Evolutionary conservation across 2,329 filamentous ascomycete genomes (phyloP).

Genomic region (Tolypocladium capitatum): DNA sequence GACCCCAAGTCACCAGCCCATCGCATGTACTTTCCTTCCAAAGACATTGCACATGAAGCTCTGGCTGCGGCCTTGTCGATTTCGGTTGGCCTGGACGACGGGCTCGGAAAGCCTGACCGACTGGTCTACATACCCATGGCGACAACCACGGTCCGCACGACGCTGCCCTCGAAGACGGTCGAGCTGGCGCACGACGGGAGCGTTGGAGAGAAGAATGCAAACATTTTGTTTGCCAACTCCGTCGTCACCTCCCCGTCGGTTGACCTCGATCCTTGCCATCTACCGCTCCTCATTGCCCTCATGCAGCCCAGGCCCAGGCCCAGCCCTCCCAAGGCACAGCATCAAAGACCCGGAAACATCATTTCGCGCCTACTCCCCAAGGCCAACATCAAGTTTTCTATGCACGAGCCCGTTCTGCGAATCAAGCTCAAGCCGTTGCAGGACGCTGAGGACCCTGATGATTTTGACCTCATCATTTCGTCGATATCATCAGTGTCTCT

Average conservation of each 20-base stretch:
- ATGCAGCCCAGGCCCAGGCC: slow-evolving; percentile 45
- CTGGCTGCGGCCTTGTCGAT: slow-evolving; percentile 85
- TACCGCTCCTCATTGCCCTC: slow-evolving; percentile 72
- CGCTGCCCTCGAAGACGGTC: slow-evolving; percentile 85
- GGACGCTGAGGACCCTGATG: slow-evolving; percentile 50
- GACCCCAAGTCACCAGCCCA: slow-evolving; percentile 89
- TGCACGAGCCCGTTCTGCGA: slow-evolving; percentile 89
- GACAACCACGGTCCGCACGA: slow-evolving; percentile 88
- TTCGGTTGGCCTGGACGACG: slow-evolving; percentile 81
- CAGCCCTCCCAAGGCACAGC: slow-evolving; percentile 18
- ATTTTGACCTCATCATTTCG: slow-evolving; percentile 91
- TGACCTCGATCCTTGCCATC: slow-evolving; percentile 81
- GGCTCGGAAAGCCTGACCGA: slow-evolving; percentile 71
- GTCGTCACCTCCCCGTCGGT: slow-evolving; percentile 92
- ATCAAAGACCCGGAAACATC: slow-evolving; percentile 47
- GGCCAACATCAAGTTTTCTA: slow-evolving; percentile 85
- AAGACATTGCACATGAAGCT: slow-evolving; percentile 90
- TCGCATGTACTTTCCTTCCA: slow-evolving; percentile 92
- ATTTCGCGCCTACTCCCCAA: slow-evolving; percentile 89
- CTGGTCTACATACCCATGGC: slow-evolving; percentile 94
- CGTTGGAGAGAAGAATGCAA: slow-evolving; percentile 76
- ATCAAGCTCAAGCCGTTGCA: slow-evolving; percentile 75
- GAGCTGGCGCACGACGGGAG: slow-evolving; percentile 61
- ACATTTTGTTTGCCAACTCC: slow-evolving; percentile 91
- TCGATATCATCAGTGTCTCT: slow-evolving; percentile 88